Conservation (phyloP, 139 green algal species). For the Nannochloris sp. region DNA sequence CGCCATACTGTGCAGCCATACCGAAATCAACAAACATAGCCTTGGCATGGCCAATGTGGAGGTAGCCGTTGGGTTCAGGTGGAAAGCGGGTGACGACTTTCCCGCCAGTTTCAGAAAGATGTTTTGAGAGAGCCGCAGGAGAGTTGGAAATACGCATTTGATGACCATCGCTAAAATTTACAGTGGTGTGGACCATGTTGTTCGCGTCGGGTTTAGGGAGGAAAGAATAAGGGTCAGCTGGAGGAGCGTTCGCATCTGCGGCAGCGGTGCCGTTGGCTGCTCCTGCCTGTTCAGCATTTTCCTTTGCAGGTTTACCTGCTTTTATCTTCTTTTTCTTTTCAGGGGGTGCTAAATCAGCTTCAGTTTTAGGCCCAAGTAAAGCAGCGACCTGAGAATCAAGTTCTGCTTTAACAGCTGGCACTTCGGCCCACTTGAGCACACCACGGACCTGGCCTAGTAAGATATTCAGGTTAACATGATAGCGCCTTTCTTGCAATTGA, state of each 20-base stretch:
- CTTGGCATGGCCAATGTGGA: slow-evolving; percentile 96
- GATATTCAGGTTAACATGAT: slow-evolving; percentile 66
- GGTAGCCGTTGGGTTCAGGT: slow-evolving; percentile 91
- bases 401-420: slow-evolving; percentile 35
- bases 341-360: slow-evolving; percentile 53
- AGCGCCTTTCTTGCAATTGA: slow-evolving; percentile 61
- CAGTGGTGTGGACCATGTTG: slow-evolving; percentile 66
- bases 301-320: neutral
- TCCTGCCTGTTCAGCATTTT: neutral
- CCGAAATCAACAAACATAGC: slow-evolving; percentile 99
- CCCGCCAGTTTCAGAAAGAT: slow-evolving; percentile 78
- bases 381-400: slow-evolving; percentile 45
- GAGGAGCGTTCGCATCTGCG: slow-evolving; percentile 15
- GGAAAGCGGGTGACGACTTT: slow-evolving; percentile 93
- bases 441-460: slow-evolving; percentile 54
- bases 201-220: slow-evolving; percentile 76
- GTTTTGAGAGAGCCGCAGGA: slow-evolving; percentile 57
- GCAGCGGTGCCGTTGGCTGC: slow-evolving; percentile 9
- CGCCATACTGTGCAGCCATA: slow-evolving; percentile 72
- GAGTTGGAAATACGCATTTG: slow-evolving; percentile 81
- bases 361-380: slow-evolving; percentile 80
- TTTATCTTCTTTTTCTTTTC: slow-evolving; percentile 19
- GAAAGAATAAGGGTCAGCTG: slow-evolving; percentile 76
- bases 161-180: slow-evolving; percentile 41
- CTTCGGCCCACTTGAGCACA: slow-evolving; percentile 77